phyloP scores from a whole-genome alignment of 805 yeast species.

The Isabelozyma gotoi region DNA sequence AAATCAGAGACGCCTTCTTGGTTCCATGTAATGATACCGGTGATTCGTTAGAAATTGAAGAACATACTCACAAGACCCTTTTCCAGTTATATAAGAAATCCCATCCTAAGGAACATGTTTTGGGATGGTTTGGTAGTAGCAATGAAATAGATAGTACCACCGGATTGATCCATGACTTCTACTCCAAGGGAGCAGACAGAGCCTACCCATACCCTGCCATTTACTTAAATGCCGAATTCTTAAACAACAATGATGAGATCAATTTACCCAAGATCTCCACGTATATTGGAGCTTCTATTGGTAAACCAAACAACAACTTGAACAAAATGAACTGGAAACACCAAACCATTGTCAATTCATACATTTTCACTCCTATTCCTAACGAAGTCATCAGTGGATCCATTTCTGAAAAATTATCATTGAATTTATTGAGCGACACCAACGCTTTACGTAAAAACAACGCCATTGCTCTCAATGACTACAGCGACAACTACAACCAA shows the following conservation, averaged over 20 bases:
- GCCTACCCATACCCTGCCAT: constrained; percentile 76
- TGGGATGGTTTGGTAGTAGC: constrained; percentile 82
- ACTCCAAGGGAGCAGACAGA: constrained; percentile 65
- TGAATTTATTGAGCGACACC: constrained; percentile 45
- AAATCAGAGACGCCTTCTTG: constrained; percentile 71
- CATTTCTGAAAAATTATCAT: constrained; percentile 54
- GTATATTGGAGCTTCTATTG: constrained; percentile 77
- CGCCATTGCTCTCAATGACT: constrained; percentile 30
- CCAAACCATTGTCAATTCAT: constrained; percentile 32
- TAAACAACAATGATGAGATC: constrained; percentile 44
- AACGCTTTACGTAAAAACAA: constrained; percentile 16
- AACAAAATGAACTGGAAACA: constrained; percentile 41
- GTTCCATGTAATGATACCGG: constrained; percentile 77
- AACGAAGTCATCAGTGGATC: constrained; percentile 56
- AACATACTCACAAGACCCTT: constrained; percentile 69
- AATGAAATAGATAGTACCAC: constrained; percentile 66
- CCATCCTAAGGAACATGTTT: constrained; percentile 72
- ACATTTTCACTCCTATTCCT: constrained; percentile 76
- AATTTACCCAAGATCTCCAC: constrained; percentile 59
- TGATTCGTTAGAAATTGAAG: constrained; percentile 75
- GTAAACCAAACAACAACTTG: constrained; percentile 28
- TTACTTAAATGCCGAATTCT: constrained; percentile 69
- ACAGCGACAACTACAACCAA: constrained; percentile 42
- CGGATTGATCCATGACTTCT: constrained; percentile 79
- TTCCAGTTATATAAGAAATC: constrained; percentile 72